Base-by-base conservation (phyloP, 768 basidiomycete genomes). In the Lepiota brunneoincarnata region DNA sequence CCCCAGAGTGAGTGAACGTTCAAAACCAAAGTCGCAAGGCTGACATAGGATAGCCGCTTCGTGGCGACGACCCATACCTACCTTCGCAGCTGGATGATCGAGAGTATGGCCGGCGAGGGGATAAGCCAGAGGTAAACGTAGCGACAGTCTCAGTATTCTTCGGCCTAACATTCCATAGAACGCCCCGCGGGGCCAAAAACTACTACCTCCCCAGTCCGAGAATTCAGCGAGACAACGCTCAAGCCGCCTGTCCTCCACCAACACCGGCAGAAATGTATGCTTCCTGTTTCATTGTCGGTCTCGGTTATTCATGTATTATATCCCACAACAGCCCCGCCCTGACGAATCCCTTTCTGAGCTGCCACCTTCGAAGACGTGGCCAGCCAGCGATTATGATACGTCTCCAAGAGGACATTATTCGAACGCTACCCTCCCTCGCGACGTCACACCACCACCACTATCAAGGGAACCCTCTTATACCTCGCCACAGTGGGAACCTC, bases 391-490 rank as follows among this genome's bases (percentile, higher is more conserved):
- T 21, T 41, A 41, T 42, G 31, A 54, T 31, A 54, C 46, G 23
- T 48, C 45, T 3, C 45, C 45, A 12, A 37, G 45, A 21, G 53
- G 53, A n/a, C 37, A 38, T 18, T 54, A 44, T 15, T 12, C 17
- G 3, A 37, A 54, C 2, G 24, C 41, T 5, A 23, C 9, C 41
- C 35, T 39, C 21, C 35, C 24, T 15, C 53, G 37, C 9, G 53
- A 54, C 14, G 38, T 31, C 9, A 34, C 53, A 4, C 45, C 45
- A 6, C 53, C 45, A 2, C 53, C 45, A 9, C 5, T 34, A 21
- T 48, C 53, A 4, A 37, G 39, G 21, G 45, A 54, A 20, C 4
- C 53, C 14, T 54, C 53, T 23, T 48, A 41, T 10, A 39, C 53
- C 12, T 47, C 53, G 7, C 26, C 53, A 15, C 38, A 47, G 10